Base-by-base conservation (phyloP, 2,329 filamentous ascomycete species). In the Fusarium nelsonii region DNA sequence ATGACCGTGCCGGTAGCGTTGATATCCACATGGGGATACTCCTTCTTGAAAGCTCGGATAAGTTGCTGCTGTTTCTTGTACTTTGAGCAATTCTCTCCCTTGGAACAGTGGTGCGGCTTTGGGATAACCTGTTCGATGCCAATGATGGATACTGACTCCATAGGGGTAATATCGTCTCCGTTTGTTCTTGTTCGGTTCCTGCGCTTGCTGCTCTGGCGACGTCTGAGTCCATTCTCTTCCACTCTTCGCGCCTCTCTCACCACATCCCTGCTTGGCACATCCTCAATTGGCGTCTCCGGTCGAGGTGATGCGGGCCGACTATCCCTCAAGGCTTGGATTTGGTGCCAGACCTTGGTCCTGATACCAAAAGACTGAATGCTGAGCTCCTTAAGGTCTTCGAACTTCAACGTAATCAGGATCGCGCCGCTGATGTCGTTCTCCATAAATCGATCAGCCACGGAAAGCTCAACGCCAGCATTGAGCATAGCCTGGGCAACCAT, bases 401-500 rank as follows among this genome's bases (percentile, higher is more conserved):
- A 94, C 76, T 97, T 94, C 43, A 99, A 83, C n/a, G 95, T 94
- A 53, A 97, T 89, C 20, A 98, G 83, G 58, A 98, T 92, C 6
- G 89, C 86, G 15, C 95, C 95, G 28, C 91, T 93, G 78, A 99
- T 97, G 76, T 99, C 95, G 78, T 99, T 97, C 74, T 91, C 88
- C 65, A 94, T 86, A 75, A 99, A 97, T 72, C 91, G 92, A 74
- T 97, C 90, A 12, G 96, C 90, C 51, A 95, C 85, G 8, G 85
- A 82, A 52, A 88, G 82, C 77, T 97, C 94, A 76, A 97, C 90
- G 72, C 92, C 93, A 44, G 90, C 88, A 77, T 93, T 88, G 75
- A 90, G 87, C 93, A 97, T 96, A 88, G 92, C 96, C 75, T 92
- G 89, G 57, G 92, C 91, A 43, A 96, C 92, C 81, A 93, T 90